Percentiles rank a stretch among this genome's conserved stretches.
phyloP scores from a whole-genome alignment of 139 green algal species.

The Chlorella sp. region DNA sequence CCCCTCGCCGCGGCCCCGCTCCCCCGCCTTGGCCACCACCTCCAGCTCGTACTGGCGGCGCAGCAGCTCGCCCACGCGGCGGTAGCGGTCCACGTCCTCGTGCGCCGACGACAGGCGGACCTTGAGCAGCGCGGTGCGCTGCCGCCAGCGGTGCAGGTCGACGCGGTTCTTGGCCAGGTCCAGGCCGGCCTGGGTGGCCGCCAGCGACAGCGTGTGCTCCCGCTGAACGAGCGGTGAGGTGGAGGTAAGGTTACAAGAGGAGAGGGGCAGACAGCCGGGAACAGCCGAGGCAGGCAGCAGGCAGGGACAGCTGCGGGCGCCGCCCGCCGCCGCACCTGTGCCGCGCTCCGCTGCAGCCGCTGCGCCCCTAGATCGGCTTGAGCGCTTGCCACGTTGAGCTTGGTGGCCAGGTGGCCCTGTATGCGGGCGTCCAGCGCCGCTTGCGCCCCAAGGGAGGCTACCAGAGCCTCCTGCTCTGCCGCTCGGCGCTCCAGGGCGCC shows the following conservation, averaged over 20 bases:
- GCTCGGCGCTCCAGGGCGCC: not conserved
- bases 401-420: not conserved
- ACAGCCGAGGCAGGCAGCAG: not conserved
- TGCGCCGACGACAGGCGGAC: slow-evolving; percentile 25
- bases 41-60: slow-evolving; percentile 18
- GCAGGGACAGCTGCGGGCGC: not conserved
- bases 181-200: not conserved
- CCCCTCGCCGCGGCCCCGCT: not conserved
- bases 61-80: not conserved
- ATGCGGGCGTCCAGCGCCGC: not conserved
- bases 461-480: not conserved
- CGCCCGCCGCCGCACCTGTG: not conserved
- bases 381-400: not conserved
- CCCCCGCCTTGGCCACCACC: not conserved
- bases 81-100: slow-evolving; percentile 33
- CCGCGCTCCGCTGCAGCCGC: not conserved
- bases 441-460: not conserved
- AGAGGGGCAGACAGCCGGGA: not conserved
- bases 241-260: not conserved
- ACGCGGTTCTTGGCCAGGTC: slow-evolving; percentile 31
- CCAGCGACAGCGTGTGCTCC: not conserved
- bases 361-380: not conserved
- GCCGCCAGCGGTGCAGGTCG: slow-evolving; percentile 36
- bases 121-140: slow-evolving; percentile 37
- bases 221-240: not conserved